Percentiles rank a stretch among this genome's conserved stretches.
Conservation (phyloP, 1,139 yeast genomes). For the Diutina scorzettiae region DNA sequence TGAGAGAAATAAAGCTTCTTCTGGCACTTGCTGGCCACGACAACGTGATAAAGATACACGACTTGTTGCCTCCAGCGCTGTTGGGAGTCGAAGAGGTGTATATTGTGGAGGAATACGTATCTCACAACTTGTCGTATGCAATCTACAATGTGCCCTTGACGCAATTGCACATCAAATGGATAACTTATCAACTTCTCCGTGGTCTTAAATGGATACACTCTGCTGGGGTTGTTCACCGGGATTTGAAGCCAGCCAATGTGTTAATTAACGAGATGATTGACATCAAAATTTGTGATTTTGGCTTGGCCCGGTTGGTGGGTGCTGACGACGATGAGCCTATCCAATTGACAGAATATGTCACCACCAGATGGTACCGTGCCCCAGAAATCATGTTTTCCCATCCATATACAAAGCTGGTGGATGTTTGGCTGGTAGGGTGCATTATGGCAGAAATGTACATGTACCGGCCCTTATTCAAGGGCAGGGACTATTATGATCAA, state of each 20-base stretch:
- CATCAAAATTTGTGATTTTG: constrained; percentile 43
- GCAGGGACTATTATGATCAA: constrained; percentile 62
- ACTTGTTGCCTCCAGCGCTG: constrained; percentile 25
- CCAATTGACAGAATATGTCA: constrained; percentile 60
- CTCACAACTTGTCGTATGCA: constrained; percentile 51
- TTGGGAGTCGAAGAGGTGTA: constrained; percentile 52
- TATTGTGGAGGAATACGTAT: constrained; percentile 62
- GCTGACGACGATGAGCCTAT: constrained; percentile 22
- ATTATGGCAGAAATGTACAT: constrained; percentile 51
- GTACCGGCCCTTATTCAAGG: constrained; percentile 67
- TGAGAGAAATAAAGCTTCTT: constrained; percentile 29
- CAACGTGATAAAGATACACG: constrained; percentile 27
- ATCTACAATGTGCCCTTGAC: constrained; percentile 40
- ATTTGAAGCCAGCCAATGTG: constrained; percentile 28
- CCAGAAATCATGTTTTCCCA: constrained; percentile 70
- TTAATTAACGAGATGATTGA: constrained; percentile 25
- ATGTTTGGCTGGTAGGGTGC: constrained; percentile 74
- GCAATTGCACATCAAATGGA: constrained; percentile 60
- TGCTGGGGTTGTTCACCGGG: constrained; percentile 35
- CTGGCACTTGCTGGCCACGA: constrained; percentile 27
- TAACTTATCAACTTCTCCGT: constrained; percentile 50
- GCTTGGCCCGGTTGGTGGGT: constrained; percentile 25
- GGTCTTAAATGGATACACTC: constrained; percentile 55
- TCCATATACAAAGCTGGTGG: constrained; percentile 55
- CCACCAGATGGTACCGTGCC: constrained; percentile 73